Base-by-base conservation (phyloP, 768 basidiomycete genomes). In the Suillus bovinus region DNA sequence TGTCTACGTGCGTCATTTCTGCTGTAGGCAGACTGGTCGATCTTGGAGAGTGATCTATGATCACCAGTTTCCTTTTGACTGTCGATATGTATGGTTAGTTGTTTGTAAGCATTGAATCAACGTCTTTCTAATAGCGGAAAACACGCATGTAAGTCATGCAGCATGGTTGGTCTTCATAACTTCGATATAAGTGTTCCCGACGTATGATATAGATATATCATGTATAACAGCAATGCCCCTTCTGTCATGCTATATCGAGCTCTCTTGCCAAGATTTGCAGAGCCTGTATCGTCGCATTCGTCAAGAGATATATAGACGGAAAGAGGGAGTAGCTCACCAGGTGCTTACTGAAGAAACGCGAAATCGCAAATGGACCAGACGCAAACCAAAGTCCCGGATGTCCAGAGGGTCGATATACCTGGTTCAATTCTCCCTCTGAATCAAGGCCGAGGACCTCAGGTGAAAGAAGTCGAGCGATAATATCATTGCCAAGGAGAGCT, bases 91-190 rank as follows among this genome's bases (percentile, higher is more conserved):
- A n/a, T n/a, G n/a, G n/a, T n/a, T n/a, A n/a, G n/a, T n/a, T n/a
- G n/a, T n/a, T n/a, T n/a, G n/a, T n/a, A n/a, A n/a, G n/a, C n/a
- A n/a, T n/a, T n/a, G n/a, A n/a, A n/a, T n/a, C n/a, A n/a, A n/a
- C n/a, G n/a, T n/a, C n/a, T n/a, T n/a, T n/a, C n/a, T n/a, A n/a
- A n/a, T n/a, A n/a, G n/a, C n/a, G n/a, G n/a, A n/a, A n/a, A n/a
- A n/a, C n/a, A n/a, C n/a, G n/a, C n/a, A n/a, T n/a, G n/a, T n/a
- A n/a, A n/a, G n/a, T n/a, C n/a, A n/a, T n/a, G n/a, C n/a, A n/a
- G n/a, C 80, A 81, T 57, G 89, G 91, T 71, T 90, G 88, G 87
- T 81, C 83, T 41, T 54, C n/a, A 41, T 29, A 61, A n/a, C 6
- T 5, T 44, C n/a, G 11, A 10, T 22, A 44, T 44, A 0, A 11